A percentile compares a stretch with the other conserved stretches of the same genome.
Evolutionary conservation across 768 basidiomycete species (phyloP).

Genomic region (Pleurotus tuoliensis): DNA sequence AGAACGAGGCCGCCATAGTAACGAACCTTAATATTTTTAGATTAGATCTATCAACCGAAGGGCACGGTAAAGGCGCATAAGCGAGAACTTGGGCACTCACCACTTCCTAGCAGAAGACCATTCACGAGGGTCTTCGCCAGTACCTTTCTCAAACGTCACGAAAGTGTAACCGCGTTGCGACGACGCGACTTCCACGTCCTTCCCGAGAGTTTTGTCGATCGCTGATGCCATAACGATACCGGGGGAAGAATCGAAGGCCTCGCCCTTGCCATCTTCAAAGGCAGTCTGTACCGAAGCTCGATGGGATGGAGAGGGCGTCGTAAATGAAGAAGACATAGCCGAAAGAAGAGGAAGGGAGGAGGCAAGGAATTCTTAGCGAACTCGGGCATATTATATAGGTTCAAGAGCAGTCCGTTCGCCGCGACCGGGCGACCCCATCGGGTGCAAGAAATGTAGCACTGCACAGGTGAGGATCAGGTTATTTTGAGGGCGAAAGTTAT

Average conservation of each 20-base stretch:
- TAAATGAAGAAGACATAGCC: neutral
- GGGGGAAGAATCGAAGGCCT: neutral
- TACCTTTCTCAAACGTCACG: slow-evolving; percentile 20
- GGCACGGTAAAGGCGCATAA: neutral
- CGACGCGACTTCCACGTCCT: slow-evolving; percentile 12
- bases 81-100: slow-evolving; percentile 13
- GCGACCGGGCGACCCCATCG: slow-evolving; percentile 5
- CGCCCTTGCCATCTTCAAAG: neutral
- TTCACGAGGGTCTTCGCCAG: slow-evolving; percentile 32
- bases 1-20: slow-evolving; percentile 28
- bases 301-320: neutral
- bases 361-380: neutral
- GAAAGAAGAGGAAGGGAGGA: neutral
- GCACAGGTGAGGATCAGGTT: no score
- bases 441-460: neutral
- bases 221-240: neutral
- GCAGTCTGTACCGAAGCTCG: neutral
- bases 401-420: neutral
- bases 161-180: slow-evolving; percentile 13
- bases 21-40: slow-evolving; percentile 25
- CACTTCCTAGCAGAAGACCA: slow-evolving; percentile 31
- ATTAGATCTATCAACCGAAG: neutral
- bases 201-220: slow-evolving; percentile 2
- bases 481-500: no score
- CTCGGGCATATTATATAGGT: neutral